phyloP scores from a whole-genome alignment of 345 rosid species.

The Lepidium aucheri region DNA sequence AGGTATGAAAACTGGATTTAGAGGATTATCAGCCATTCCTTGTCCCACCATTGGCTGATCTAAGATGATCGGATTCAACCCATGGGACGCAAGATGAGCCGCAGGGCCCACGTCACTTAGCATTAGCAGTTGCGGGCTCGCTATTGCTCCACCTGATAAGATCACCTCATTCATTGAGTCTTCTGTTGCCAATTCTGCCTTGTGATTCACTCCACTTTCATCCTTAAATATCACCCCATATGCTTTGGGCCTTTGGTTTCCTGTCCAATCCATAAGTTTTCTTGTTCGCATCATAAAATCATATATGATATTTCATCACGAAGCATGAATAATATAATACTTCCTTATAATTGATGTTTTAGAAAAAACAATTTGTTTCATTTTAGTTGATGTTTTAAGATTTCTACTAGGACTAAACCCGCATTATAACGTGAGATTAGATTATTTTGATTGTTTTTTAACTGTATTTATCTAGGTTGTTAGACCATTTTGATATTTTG shows the following conservation, averaged over 20 bases:
- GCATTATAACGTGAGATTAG: no score
- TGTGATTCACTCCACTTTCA: slow-evolving; percentile 32
- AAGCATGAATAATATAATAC: no score
- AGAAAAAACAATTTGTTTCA: no score
- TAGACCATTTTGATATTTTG: no score
- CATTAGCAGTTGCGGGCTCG: slow-evolving; percentile 80
- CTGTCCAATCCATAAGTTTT: neutral
- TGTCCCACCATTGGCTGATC: slow-evolving; percentile 65
- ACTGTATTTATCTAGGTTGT: no score
- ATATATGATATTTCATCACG: no score
- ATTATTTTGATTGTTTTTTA: no score
- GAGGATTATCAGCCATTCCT: slow-evolving; percentile 72
- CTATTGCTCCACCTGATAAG: slow-evolving; percentile 68
- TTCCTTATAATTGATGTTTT: no score
- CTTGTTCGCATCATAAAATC: no score
- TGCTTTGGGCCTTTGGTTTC: slow-evolving; percentile 38
- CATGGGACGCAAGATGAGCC: slow-evolving; percentile 29
- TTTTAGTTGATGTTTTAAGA: no score
- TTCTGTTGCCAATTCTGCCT: slow-evolving; percentile 27
- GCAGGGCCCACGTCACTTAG: slow-evolving; percentile 69
- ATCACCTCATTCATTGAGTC: slow-evolving; percentile 45
- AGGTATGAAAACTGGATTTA: slow-evolving; percentile 52
- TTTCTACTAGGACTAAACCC: no score
- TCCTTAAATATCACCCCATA: slow-evolving; percentile 55
- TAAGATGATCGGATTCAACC: slow-evolving; percentile 33